These are phyloP conservation scores for Cercospora sp. DNA, from an alignment of 2,329 filamentous ascomycete species.

Conservation along the genomic window DNA sequence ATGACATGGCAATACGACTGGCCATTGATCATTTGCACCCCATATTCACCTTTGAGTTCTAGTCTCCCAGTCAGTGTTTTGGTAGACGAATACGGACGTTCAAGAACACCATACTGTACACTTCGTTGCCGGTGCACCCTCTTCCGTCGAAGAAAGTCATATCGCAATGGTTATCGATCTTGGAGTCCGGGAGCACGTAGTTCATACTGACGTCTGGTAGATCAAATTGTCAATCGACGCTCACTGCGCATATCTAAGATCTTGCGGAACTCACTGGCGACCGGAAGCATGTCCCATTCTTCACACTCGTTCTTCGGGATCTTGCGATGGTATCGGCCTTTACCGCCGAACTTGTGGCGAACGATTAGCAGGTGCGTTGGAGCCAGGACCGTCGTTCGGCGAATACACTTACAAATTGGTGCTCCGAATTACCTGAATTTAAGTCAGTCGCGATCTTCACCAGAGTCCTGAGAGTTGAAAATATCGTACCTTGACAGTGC, in stretches of 20 bases:
- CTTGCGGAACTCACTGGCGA: slow-evolving; percentile 4
- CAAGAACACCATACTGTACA: neutral
- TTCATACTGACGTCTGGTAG: slow-evolving; percentile 2
- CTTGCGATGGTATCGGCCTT: neutral
- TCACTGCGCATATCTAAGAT: neutral
- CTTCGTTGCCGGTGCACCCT: neutral
- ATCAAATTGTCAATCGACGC: neutral
- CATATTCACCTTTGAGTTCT: neutral
- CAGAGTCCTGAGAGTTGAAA: neutral
- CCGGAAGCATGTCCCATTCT: neutral
- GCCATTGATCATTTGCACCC: slow-evolving; percentile 1
- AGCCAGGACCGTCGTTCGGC: neutral
- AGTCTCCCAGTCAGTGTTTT: neutral
- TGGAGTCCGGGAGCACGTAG: neutral
- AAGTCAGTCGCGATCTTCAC: neutral
- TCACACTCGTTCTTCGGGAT: neutral
- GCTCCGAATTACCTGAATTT: neutral
- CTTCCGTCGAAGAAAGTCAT: neutral
- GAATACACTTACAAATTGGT: neutral
- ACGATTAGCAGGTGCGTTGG: neutral
- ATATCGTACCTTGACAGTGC: neutral
- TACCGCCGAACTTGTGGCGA: neutral
- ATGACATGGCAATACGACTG: slow-evolving; percentile 6
- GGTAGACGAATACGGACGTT: neutral
- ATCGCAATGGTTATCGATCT: slow-evolving; percentile 7